These are phyloP conservation scores for Cynara cardunculus DNA, from an alignment of 129 eudicot species.

Conservation along the genomic window DNA sequence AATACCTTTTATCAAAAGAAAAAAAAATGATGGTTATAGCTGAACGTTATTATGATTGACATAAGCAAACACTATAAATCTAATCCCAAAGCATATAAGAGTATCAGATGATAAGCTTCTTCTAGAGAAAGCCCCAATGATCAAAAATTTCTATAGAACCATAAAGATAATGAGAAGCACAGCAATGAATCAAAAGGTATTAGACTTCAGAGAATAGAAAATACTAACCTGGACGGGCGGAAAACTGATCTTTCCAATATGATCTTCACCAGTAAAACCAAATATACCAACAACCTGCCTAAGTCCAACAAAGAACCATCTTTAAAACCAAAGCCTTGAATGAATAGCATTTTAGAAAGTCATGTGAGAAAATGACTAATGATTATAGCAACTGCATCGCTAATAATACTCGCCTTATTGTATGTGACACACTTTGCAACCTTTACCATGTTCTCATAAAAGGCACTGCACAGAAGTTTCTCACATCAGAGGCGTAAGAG, in stretches of 20 bases:
- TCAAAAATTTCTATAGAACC: background rate
- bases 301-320: background rate
- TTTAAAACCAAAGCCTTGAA: background rate
- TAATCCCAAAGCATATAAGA: too few species aligned
- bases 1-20: background rate
- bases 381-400: background rate
- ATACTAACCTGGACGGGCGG: constrained; percentile 83
- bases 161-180: background rate
- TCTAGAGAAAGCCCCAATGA: background rate
- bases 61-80: too few species aligned
- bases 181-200: background rate
- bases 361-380: too few species aligned
- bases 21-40: background rate
- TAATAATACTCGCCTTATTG: constrained; percentile 54
- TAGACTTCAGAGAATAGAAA: background rate
- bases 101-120: background rate
- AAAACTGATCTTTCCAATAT: constrained; percentile 84
- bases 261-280: constrained; percentile 94
- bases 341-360: background rate
- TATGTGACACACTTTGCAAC: constrained; percentile 84
- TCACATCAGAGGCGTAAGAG: background rate
- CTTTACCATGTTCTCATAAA: constrained; percentile 89
- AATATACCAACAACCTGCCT: constrained; percentile 84
- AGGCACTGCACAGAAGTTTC: constrained; percentile 49
- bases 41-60: background rate